phyloP scores from a whole-genome alignment of 805 yeast genomes.

The Candida easanensis region DNA sequence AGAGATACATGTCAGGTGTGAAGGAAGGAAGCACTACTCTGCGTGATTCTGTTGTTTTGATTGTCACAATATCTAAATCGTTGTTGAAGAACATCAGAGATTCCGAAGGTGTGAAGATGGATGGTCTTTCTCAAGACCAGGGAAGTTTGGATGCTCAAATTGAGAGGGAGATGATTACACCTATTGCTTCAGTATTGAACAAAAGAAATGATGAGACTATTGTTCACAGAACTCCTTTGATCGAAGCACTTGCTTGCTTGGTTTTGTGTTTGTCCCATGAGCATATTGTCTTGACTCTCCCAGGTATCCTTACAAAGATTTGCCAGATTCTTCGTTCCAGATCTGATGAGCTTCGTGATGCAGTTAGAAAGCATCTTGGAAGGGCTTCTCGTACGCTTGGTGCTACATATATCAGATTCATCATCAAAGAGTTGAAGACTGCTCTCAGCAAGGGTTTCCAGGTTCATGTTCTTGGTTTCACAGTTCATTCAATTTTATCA shows the following conservation, averaged over 20 bases:
- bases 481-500: constrained; percentile 71
- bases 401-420: constrained; percentile 65
- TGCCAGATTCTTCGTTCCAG: constrained; percentile 86
- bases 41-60: constrained; percentile 55
- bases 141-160: constrained; percentile 46
- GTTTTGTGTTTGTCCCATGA: constrained; percentile 60
- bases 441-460: constrained; percentile 90
- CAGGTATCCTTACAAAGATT: constrained; percentile 80
- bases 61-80: constrained; percentile 55
- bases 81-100: constrained; percentile 35
- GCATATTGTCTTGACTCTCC: constrained; percentile 56
- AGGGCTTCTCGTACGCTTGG: constrained; percentile 67
- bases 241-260: constrained; percentile 74
- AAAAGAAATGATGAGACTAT: constrained; percentile 78
- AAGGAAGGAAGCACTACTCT: constrained; percentile 46
- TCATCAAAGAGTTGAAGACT: constrained; percentile 71
- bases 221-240: constrained; percentile 69
- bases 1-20: constrained; percentile 57
- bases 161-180: constrained; percentile 56
- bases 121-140: constrained; percentile 35
- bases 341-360: constrained; percentile 85
- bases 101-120: constrained; percentile 11
- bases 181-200: constrained; percentile 55
- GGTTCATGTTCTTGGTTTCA: constrained; percentile 85
- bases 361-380: constrained; percentile 72